A percentile compares a stretch with the other conserved stretches of the same genome.
Evolutionary conservation across 1,139 yeast genomes (phyloP).

Genomic region (Arxiozyma telluris): DNA sequence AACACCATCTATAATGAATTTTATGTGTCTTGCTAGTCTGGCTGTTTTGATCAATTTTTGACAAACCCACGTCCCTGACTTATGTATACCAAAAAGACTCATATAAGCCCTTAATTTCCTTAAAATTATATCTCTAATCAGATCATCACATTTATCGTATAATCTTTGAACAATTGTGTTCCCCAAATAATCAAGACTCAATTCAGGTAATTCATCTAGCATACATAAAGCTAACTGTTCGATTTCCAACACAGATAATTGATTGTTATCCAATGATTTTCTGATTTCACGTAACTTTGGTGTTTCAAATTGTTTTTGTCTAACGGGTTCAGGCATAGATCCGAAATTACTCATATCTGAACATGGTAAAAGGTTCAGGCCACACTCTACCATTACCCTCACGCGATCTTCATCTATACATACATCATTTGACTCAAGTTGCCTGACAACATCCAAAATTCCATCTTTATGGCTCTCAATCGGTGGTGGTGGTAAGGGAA

Average conservation of each 20-base stretch:
- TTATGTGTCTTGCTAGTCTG: slow-evolving; percentile 56
- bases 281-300: slow-evolving; percentile 63
- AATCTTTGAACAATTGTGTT: slow-evolving; percentile 92
- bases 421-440: slow-evolving; percentile 21
- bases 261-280: slow-evolving; percentile 41
- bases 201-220: slow-evolving; percentile 83
- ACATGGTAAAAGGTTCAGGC: slow-evolving; percentile 33
- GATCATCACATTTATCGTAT: slow-evolving; percentile 61
- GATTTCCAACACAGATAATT: slow-evolving; percentile 42
- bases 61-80: slow-evolving; percentile 99
- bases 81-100: slow-evolving; percentile 89
- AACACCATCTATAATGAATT: slow-evolving; percentile 61
- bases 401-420: slow-evolving; percentile 17
- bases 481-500: slow-evolving; percentile 28
- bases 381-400: slow-evolving; percentile 31
- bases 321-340: slow-evolving; percentile 58
- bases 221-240: slow-evolving; percentile 80
- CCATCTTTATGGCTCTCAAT: slow-evolving; percentile 13
- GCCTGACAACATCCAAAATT: slow-evolving; percentile 17
- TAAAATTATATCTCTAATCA: slow-evolving; percentile 72
- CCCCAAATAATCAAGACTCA: slow-evolving; percentile 88
- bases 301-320: slow-evolving; percentile 70
- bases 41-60: slow-evolving; percentile 86
- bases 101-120: slow-evolving; percentile 69
- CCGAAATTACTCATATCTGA: slow-evolving; percentile 45